Evolutionary conservation across 257 asterid genomes (phyloP).

Genomic region (Nicotiana noctiflora): DNA sequence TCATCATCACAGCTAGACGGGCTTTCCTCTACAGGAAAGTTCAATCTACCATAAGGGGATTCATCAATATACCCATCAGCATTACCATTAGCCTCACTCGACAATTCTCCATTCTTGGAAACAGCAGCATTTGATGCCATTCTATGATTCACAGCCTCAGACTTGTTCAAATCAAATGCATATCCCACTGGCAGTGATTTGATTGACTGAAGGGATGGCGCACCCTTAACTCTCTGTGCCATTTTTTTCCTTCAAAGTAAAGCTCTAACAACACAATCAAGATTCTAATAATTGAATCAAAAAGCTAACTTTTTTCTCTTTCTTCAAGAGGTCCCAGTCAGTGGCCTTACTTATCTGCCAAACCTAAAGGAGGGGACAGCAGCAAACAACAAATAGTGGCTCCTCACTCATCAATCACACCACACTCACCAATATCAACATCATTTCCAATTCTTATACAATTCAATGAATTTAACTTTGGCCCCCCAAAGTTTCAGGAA

Average conservation of each 20-base stretch:
- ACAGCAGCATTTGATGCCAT: constrained; percentile 32
- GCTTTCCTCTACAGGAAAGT: constrained; percentile 35
- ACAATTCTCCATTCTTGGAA: constrained; percentile 33
- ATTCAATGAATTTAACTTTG: constrained; percentile 6
- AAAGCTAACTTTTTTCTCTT: constrained; percentile 41
- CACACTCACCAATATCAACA: constrained; percentile 27
- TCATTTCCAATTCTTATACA: constrained; percentile 19
- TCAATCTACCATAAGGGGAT: constrained; percentile 66
- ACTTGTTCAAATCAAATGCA: constrained; percentile 24
- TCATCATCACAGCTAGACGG: constrained; percentile 47
- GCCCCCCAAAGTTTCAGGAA: not conserved
- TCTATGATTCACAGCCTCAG: constrained; percentile 15
- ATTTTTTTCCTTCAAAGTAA: constrained; percentile 43
- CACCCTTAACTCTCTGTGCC: constrained; percentile 38
- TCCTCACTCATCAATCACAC: constrained; percentile 43
- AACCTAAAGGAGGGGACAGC: constrained; percentile 73
- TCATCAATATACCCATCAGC: constrained; percentile 48
- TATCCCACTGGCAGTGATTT: constrained; percentile 73
- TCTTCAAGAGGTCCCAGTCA: constrained; percentile 57
- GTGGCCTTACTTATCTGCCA: constrained; percentile 38
- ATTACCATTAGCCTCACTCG: constrained; percentile 31
- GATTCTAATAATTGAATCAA: constrained; percentile 53
- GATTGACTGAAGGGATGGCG: constrained; percentile 48
- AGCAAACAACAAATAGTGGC: constrained; percentile 33
- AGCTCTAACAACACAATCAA: constrained; percentile 25